Evolutionary conservation across 495 filamentous ascomycete species (phyloP), one percentile per base, ranked within the genome.

Genomic region (Penicillium verhagenii): DNA sequence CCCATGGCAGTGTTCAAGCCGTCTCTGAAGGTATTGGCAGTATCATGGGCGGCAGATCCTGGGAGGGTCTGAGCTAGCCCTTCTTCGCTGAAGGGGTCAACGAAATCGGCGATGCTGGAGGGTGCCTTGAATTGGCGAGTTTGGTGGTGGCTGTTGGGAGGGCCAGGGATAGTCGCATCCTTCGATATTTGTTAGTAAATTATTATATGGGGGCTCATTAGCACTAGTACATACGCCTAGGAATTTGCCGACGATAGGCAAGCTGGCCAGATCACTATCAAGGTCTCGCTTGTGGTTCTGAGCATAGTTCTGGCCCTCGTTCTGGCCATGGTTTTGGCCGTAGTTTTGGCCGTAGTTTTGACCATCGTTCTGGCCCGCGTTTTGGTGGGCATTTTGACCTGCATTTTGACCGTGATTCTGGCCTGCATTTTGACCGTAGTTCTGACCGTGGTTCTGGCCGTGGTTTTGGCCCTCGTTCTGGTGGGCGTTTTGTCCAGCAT

Each of bases 221-320:
- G n/a, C 3, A 29, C 2, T 3, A 6, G 37, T 16, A 45, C 49
- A n/a, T 54, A 60, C 57, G 18, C 28, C 48, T 5, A 64, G 21
- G 0, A 61, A 44, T 3, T 21, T 31, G 5, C 61, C 61, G n/a
- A 64, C 39, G 7, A 64, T 33, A 6, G 61, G 61, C 3, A 64
- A 33, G 49, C 44, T 53, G 7, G 37, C 40, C 19, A 64, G 52
- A 14, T 42, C 37, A 18, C 48, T 28, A 4, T 29, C 19, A 13
- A 60, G 8, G 31, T 57, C 53, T 8, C 50, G 53, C 38, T 50
- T 50, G 19, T 26, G 20, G n/a, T 52, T 52, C 23, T 60, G 38
- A n/a, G 44, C 61, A 11, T 56, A n/a, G n/a, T n/a, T n/a, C 18
- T 45, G 39, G 9, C 49, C 50, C n/a, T 33, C 25, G 18, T 52